These are phyloP conservation scores for Aspergillus terreus DNA, from an alignment of 2,329 filamentous ascomycete genomes.

Conservation along the genomic window DNA sequence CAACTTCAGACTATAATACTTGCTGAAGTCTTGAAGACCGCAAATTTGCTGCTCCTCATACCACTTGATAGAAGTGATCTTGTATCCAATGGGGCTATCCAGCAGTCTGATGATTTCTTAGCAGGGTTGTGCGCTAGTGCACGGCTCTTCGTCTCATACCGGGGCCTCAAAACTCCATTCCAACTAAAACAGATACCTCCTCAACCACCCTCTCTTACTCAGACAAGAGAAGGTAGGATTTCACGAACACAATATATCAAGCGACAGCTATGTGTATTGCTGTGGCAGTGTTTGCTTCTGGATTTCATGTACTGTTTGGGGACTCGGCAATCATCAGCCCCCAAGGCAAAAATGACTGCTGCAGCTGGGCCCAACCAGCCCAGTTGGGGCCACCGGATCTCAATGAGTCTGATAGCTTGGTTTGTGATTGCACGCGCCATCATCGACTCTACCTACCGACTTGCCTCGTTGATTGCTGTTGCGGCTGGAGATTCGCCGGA, in stretches of 20 bases:
- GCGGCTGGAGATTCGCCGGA: constrained; percentile 10
- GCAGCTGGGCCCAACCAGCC: constrained; percentile 1
- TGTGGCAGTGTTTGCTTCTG: background rate
- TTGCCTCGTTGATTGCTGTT: constrained; percentile 18
- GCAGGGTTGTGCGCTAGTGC: background rate
- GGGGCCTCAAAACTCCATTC: constrained; percentile 20
- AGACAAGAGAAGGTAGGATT: background rate
- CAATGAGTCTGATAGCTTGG: constrained; percentile 11
- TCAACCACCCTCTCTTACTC: constrained; percentile 5
- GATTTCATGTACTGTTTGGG: background rate
- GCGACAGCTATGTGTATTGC: constrained; percentile 16
- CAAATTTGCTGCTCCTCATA: background rate
- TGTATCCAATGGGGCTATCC: background rate
- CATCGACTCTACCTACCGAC: constrained; percentile 19
- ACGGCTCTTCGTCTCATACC: constrained; percentile 9
- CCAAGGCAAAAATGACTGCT: background rate
- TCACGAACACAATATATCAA: constrained; percentile 13
- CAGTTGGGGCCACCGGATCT: background rate
- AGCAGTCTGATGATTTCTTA: background rate
- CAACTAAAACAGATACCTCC: constrained; percentile 19
- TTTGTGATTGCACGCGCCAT: constrained; percentile 14
- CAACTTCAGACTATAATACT: background rate
- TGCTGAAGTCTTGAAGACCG: background rate
- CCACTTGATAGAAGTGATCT: background rate
- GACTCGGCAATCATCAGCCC: background rate